A percentile compares a stretch with the other conserved stretches of the same genome.
These are phyloP conservation scores for Mychonastes homosphaera DNA, from an alignment of 139 green algal genomes.

Conservation along the genomic window DNA sequence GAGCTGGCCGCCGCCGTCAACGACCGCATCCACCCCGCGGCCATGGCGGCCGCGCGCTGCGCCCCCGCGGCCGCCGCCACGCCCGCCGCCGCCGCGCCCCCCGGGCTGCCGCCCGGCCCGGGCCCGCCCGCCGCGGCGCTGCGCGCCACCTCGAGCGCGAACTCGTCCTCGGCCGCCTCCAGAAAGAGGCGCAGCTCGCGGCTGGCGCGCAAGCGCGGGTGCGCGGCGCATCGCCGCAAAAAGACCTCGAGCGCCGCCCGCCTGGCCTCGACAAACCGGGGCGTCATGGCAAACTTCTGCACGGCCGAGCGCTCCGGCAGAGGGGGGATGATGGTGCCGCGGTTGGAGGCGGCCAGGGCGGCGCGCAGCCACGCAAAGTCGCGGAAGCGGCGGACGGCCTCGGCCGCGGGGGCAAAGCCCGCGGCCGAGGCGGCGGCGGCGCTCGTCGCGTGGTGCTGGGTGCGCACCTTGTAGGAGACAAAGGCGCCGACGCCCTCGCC, in stretches of 20 bases:
- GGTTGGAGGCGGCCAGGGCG: constrained; percentile 39
- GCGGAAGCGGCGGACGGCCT: constrained; percentile 80
- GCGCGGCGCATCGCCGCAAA: constrained; percentile 50
- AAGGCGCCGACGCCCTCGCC: constrained; percentile 67
- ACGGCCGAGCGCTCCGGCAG: constrained; percentile 87
- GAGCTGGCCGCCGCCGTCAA: too few relatives aligned
- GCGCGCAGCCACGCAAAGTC: constrained; percentile 85
- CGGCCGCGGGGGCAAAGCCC: constrained; percentile 10
- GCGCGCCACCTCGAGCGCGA: constrained; percentile 52
- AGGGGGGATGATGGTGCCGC: constrained; percentile 78
- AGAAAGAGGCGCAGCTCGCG: constrained; percentile 69
- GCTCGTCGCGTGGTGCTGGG: constrained; percentile 21
- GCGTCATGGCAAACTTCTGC: constrained; percentile 81
- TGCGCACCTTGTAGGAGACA: constrained; percentile 40
- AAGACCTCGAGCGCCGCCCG: constrained; percentile 70
- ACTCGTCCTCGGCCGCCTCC: constrained; percentile 72
- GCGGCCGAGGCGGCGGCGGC: too few relatives aligned
- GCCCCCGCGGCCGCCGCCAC: too few relatives aligned
- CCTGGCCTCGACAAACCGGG: constrained; percentile 84
- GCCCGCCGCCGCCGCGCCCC: too few relatives aligned
- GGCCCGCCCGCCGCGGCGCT: constrained; percentile 5
- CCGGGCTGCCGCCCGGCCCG: too few relatives aligned
- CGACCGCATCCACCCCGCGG: too few relatives aligned
- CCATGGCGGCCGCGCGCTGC: too few relatives aligned
- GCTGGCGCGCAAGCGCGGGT: constrained; percentile 60